These are phyloP conservation scores for Annulohypoxylon truncatum DNA, from an alignment of 2,329 filamentous ascomycete species.

Conservation along the genomic window DNA sequence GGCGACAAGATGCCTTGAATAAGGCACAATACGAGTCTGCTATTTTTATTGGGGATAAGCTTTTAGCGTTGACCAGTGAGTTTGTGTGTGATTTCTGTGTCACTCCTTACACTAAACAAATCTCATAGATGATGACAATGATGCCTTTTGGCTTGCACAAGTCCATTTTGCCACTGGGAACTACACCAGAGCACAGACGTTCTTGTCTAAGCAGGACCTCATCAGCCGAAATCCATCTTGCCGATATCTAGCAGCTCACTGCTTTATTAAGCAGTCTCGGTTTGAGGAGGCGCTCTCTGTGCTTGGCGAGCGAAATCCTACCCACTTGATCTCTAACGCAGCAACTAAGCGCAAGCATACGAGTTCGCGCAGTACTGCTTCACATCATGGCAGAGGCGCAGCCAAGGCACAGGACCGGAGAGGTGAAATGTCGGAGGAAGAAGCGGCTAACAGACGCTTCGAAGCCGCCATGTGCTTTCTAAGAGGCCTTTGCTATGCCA, in stretches of 20 bases:
- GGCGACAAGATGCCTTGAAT: slow-evolving; percentile 94
- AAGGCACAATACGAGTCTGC: slow-evolving; percentile 97
- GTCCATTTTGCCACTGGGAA: slow-evolving; percentile 96
- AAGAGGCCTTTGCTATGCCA: slow-evolving; percentile 91
- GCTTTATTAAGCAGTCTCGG: slow-evolving; percentile 89
- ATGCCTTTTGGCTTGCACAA: slow-evolving; percentile 98
- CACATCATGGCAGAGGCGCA: slow-evolving; percentile 38
- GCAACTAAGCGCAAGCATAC: slow-evolving; percentile 75
- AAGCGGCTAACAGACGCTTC: slow-evolving; percentile 81
- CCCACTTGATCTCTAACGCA: slow-evolving; percentile 79
- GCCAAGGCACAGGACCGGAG: slow-evolving; percentile 42
- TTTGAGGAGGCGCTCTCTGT: slow-evolving; percentile 89
- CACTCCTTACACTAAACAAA: slow-evolving; percentile 28
- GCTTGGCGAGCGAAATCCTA: slow-evolving; percentile 93
- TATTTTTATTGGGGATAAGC: slow-evolving; percentile 97
- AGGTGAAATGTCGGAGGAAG: slow-evolving; percentile 65
- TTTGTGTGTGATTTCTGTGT: slow-evolving; percentile 33
- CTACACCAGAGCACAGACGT: slow-evolving; percentile 89
- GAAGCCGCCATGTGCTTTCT: slow-evolving; percentile 98
- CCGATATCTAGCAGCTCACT: slow-evolving; percentile 92
- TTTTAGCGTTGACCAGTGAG: slow-evolving; percentile 91
- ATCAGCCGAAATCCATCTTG: slow-evolving; percentile 85
- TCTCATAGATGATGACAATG: slow-evolving; percentile 82
- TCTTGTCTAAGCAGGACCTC: slow-evolving; percentile 86
- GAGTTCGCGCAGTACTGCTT: slow-evolving; percentile 39